Base-by-base conservation (phyloP, 1,139 yeast genomes). In the Scheffersomyces stambukii region DNA sequence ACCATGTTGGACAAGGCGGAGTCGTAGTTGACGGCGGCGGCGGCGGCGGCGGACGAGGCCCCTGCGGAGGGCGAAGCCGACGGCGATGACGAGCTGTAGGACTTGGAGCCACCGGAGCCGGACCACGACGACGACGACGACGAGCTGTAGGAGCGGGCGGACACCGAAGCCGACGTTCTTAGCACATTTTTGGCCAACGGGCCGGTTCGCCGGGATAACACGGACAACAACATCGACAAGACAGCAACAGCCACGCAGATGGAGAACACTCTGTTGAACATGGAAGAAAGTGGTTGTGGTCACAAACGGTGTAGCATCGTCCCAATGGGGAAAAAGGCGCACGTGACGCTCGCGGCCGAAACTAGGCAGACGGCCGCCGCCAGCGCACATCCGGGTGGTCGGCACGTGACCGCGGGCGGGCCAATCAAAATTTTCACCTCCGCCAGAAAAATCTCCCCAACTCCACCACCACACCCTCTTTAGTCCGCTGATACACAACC, bases 201-300 rank as follows among this genome's bases (percentile, higher is more conserved):
- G 13, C 38, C 24, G 8, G 48, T 43, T 35, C 58, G 44, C 33
- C 56, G 58, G 26, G 50, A 42, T 8, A 48, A 43, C 19, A 43
- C 35, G 12, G 64, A 56, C 29, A 58, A 43, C 30, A 59, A 36
- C 55, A 60, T 54, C 22, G 62, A 52, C 26, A 60, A 33, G 28
- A 58, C 29, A 30, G 56, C 41, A 23, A 36, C 22, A 4, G 27
- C 12, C 19, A 27, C 18, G 19, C 26, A 30, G 13, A 26, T 16
- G 18, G 26, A 22, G 16, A 32, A 20, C 15, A 17, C 13, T 17
- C 33, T 24, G 10, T 17, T 16, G 13, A 31, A 18, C 13, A 31
- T 25, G 24, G 21, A 21, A 13, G 13, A 24, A 10, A 10, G 13
- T 16, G n/a, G 14, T 16, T 20, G 21, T 20, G 21, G 20, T 21